These are phyloP conservation scores for Chlamydomonas sp. DNA, from an alignment of 139 green algal species.

Conservation along the genomic window DNA sequence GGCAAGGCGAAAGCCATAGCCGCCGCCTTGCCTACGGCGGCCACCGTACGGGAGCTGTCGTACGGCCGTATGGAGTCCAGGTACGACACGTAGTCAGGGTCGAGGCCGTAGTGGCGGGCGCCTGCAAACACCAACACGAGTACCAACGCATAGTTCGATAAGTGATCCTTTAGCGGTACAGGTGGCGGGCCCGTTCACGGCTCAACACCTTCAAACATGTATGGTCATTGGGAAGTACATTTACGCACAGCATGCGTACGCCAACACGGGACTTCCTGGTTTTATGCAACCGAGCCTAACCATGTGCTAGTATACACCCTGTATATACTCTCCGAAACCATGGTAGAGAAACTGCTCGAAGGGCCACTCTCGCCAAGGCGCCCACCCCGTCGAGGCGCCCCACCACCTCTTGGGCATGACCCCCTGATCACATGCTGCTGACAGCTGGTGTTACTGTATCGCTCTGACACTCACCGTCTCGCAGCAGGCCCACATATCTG, in stretches of 20 bases:
- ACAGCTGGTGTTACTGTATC: neutral
- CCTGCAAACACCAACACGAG: conserved; percentile 10
- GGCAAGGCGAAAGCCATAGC: neutral
- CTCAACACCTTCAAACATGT: too few species aligned
- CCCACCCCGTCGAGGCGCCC: too few species aligned
- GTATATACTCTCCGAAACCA: too few species aligned
- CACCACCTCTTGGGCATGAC: too few species aligned
- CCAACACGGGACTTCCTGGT: too few species aligned
- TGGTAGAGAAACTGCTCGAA: too few species aligned
- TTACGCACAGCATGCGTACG: too few species aligned
- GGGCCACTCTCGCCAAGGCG: too few species aligned
- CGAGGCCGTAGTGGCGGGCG: conserved; percentile 30
- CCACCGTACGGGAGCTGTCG: neutral
- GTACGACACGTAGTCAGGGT: conserved; percentile 27
- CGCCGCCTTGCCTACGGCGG: neutral
- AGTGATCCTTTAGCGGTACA: neutral
- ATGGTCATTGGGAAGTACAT: too few species aligned
- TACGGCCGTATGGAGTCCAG: conserved; percentile 42
- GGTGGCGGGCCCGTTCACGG: neutral
- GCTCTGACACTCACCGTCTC: neutral
- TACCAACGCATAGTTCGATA: neutral
- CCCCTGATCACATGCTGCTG: neutral
- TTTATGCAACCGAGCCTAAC: too few species aligned
- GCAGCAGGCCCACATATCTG: conserved; percentile 53
- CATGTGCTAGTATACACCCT: too few species aligned